Percentiles rank a stretch among this genome's conserved stretches.
Conservation (phyloP, 2,329 filamentous ascomycete genomes). For the Aspergillus uvarum region DNA sequence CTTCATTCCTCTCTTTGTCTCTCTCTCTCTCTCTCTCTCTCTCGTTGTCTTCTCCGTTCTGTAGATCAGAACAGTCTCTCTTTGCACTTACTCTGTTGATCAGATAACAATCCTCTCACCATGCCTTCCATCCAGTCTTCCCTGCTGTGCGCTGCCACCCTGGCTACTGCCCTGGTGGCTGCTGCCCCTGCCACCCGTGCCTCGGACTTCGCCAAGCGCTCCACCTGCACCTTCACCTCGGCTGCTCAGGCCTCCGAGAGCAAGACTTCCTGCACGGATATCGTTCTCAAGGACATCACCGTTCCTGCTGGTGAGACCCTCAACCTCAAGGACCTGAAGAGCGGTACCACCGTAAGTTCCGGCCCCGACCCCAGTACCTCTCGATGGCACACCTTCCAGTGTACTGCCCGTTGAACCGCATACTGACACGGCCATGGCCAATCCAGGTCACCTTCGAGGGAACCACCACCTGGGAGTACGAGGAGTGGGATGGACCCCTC, state of each 20-base stretch:
- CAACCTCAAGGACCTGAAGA: conserved; percentile 16
- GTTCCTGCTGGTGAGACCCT: conserved; percentile 7
- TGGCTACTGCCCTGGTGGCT: conserved; percentile 1
- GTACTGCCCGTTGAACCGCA: background rate
- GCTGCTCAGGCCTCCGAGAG: conserved; percentile 6
- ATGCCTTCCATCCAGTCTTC: conserved; percentile 4
- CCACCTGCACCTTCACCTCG: conserved; percentile 7
- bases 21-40: background rate
- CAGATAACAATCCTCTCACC: conserved; percentile 2
- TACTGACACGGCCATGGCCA: background rate
- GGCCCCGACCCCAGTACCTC: background rate
- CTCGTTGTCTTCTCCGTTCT: background rate
- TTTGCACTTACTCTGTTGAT: conserved; percentile 5
- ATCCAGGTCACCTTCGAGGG: conserved; percentile 60
- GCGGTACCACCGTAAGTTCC: conserved; percentile 48
- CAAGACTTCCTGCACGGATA: conserved; percentile 2
- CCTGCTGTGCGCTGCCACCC: background rate
- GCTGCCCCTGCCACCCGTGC: conserved; percentile 4
- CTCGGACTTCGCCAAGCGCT: conserved; percentile 4
- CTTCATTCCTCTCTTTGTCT: background rate
- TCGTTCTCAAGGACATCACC: conserved; percentile 7
- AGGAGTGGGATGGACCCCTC: conserved; percentile 64
- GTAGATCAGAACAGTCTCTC: conserved; percentile 8
- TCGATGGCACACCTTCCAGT: background rate
- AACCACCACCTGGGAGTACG: conserved; percentile 64